These are phyloP conservation scores for Arabis alpina DNA, from an alignment of 345 rosid genomes.

Conservation along the genomic window DNA sequence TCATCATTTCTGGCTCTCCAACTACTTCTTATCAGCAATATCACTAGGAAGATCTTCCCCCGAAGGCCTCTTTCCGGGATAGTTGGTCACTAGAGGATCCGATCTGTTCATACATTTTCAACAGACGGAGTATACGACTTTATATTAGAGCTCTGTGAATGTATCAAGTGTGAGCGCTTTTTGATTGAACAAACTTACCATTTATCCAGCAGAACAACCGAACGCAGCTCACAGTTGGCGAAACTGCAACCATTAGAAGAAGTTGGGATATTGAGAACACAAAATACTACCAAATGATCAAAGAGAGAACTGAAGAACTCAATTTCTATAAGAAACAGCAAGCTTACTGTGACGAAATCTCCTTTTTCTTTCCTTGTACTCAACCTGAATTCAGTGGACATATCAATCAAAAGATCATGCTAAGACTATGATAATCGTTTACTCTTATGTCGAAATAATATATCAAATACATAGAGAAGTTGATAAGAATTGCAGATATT, in stretches of 20 bases:
- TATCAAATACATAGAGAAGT: slow-evolving; percentile 11
- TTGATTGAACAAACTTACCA: slow-evolving; percentile 46
- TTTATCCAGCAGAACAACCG: slow-evolving; percentile 60
- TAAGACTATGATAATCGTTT: background rate
- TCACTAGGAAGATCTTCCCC: slow-evolving; percentile 68
- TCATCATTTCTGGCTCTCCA: background rate
- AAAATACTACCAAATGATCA: slow-evolving; percentile 7
- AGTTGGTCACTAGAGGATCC: slow-evolving; percentile 53
- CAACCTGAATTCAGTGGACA: slow-evolving; percentile 54
- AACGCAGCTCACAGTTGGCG: slow-evolving; percentile 76
- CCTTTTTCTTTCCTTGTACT: slow-evolving; percentile 70
- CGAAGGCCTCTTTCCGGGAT: slow-evolving; percentile 58
- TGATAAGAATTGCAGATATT: slow-evolving; percentile 14
- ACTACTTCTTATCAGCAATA: slow-evolving; percentile 44
- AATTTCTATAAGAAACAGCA: slow-evolving; percentile 64
- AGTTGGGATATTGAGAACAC: background rate
- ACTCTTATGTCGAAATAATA: slow-evolving; percentile 10
- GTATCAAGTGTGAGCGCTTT: background rate
- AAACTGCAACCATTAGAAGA: slow-evolving; percentile 54
- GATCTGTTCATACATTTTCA: slow-evolving; percentile 49
- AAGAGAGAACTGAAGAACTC: slow-evolving; percentile 1
- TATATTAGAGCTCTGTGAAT: background rate
- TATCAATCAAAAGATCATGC: background rate
- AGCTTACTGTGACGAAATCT: slow-evolving; percentile 49
- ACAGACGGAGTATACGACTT: background rate